phyloP scores from a whole-genome alignment of 2,329 filamentous ascomycete genomes.

The Nothophoma quercina region DNA sequence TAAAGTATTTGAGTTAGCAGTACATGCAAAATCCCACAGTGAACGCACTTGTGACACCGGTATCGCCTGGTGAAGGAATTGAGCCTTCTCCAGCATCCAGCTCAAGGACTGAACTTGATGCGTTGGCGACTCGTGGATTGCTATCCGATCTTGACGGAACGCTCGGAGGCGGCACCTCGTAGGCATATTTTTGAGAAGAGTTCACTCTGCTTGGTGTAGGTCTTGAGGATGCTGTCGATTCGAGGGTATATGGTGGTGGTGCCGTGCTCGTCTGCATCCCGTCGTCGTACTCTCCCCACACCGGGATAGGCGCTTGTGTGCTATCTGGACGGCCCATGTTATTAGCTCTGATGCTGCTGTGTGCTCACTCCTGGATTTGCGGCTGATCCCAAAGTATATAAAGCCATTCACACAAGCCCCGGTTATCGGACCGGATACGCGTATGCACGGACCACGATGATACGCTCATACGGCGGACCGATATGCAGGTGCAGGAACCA shows the following conservation, averaged over 20 bases:
- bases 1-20: conserved; percentile 2
- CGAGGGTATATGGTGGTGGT: conserved; percentile 9
- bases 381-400: background rate
- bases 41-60: conserved; percentile 21
- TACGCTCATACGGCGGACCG: background rate
- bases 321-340: conserved; percentile 3
- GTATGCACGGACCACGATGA: conserved; percentile 11
- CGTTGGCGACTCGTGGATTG: background rate
- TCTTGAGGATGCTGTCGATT: background rate
- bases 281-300: conserved; percentile 9
- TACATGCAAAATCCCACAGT: too few species aligned
- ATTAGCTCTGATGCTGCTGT: background rate
- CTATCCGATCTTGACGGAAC: background rate
- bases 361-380: background rate
- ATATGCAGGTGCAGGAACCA: background rate
- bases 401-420: background rate
- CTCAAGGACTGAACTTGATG: background rate
- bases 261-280: background rate
- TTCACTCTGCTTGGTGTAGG: background rate
- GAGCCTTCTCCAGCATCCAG: background rate
- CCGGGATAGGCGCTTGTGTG: conserved; percentile 3
- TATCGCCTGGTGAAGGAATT: conserved; percentile 20
- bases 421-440: conserved; percentile 10
- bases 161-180: background rate
- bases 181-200: background rate